Conservation (phyloP, 176 grass and related monocot species). For the Carex parvula region DNA sequence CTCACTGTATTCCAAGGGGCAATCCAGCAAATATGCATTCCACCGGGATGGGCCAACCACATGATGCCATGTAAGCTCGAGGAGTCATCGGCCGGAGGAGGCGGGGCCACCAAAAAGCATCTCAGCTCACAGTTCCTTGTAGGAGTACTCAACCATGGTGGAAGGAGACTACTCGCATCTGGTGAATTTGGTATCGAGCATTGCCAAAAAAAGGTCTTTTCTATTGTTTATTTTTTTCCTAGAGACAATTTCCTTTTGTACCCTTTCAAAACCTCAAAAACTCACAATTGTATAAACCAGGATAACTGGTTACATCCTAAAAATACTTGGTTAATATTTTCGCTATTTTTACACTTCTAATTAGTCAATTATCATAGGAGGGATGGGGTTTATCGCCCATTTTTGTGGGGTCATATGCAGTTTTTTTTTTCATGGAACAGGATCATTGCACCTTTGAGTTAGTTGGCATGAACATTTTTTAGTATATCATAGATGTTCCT, state of each 20-base stretch:
- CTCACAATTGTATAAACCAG: neutral
- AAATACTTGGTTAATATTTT: neutral
- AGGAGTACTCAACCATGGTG: slow-evolving; percentile 30
- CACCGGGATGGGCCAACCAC: slow-evolving; percentile 44
- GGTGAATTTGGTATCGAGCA: slow-evolving; percentile 10
- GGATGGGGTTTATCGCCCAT: neutral
- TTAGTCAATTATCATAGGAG: neutral
- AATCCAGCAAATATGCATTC: slow-evolving; percentile 73
- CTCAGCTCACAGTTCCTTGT: slow-evolving; percentile 7
- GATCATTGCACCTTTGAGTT: neutral
- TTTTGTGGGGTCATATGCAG: neutral
- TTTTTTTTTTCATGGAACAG: neutral
- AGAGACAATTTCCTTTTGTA: neutral
- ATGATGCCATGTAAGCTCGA: slow-evolving; percentile 63
- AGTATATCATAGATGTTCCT: neutral
- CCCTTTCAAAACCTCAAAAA: neutral
- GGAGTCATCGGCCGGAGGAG: neutral
- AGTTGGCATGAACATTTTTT: neutral
- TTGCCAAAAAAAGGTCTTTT: slow-evolving; percentile 52
- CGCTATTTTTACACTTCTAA: neutral
- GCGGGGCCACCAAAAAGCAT: slow-evolving; percentile 22
- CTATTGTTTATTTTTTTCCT: neutral
- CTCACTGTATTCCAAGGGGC: slow-evolving; percentile 72
- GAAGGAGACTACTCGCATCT: slow-evolving; percentile 52
- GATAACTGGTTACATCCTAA: neutral